These are phyloP conservation scores for Xylaria curta DNA, from an alignment of 495 filamentous ascomycete species.

Conservation along the genomic window DNA sequence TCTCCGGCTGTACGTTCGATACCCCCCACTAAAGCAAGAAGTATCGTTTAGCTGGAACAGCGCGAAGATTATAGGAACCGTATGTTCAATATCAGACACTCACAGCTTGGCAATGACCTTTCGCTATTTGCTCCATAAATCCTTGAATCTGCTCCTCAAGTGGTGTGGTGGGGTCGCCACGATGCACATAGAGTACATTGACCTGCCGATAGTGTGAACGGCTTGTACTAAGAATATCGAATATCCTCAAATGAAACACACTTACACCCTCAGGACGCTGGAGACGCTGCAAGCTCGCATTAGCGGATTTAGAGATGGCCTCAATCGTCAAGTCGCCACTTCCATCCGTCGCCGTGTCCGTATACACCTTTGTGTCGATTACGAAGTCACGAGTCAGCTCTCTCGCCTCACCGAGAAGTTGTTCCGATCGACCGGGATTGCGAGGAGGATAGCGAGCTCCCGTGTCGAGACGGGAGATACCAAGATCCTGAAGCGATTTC, in stretches of 20 bases:
- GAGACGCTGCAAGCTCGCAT: constrained; percentile 31
- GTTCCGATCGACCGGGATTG: constrained; percentile 50
- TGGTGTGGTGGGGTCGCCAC: constrained; percentile 42
- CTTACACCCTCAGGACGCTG: constrained; percentile 22
- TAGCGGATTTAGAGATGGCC: constrained; percentile 23
- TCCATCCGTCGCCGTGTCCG: constrained; percentile 33
- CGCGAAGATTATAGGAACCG: not conserved
- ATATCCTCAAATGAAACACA: not conserved
- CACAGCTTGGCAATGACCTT: constrained; percentile 37
- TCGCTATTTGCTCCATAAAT: constrained; percentile 43
- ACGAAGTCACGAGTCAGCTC: constrained; percentile 40
- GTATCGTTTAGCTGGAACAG: not conserved
- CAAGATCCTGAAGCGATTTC: constrained; percentile 34
- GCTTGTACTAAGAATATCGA: too few species aligned
- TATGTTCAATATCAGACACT: not conserved
- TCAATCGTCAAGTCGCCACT: constrained; percentile 30
- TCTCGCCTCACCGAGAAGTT: constrained; percentile 48
- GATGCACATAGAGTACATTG: constrained; percentile 44
- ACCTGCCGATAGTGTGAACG: constrained; percentile 29
- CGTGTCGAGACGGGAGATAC: constrained; percentile 49
- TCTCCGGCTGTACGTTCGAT: constrained; percentile 46
- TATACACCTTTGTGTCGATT: constrained; percentile 53
- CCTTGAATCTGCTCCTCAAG: constrained; percentile 41
- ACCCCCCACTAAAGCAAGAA: constrained; percentile 42
- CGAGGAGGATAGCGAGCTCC: constrained; percentile 54